Conservation (phyloP, 1,284 basidiomycete species). For the Rhodofomes roseus region DNA sequence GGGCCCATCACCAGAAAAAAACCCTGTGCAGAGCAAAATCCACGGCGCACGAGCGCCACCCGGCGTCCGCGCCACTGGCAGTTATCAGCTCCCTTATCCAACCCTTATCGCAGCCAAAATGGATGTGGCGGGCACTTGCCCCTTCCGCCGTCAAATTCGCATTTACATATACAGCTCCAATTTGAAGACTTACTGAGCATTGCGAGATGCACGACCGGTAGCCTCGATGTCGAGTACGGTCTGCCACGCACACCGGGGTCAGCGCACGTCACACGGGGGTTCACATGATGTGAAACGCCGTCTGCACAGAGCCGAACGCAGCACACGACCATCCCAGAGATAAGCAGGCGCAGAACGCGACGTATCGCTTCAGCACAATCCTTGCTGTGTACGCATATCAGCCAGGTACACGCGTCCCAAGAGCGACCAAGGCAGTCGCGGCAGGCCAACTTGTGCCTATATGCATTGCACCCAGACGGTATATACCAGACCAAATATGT, state of each 20-base stretch:
- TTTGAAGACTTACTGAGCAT: background rate
- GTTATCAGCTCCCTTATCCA: too few species aligned
- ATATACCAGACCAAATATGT: background rate
- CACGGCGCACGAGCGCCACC: background rate
- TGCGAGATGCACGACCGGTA: background rate
- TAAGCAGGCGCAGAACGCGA: background rate
- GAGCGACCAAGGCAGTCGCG: background rate
- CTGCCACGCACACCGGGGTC: conserved; percentile 4
- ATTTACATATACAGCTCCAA: background rate
- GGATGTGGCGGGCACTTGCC: background rate
- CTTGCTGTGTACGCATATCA: background rate
- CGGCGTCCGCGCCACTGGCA: background rate
- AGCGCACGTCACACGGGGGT: background rate
- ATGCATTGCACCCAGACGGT: too few species aligned
- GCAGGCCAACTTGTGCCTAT: too few species aligned
- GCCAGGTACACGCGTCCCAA: background rate
- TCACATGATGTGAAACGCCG: background rate
- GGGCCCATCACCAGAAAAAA: background rate
- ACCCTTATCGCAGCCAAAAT: background rate
- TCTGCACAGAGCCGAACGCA: background rate
- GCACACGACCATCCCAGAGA: background rate
- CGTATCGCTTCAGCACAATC: background rate
- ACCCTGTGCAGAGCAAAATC: background rate
- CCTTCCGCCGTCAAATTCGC: background rate
- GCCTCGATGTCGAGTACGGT: background rate